Base-by-base conservation (phyloP, 2,329 filamentous ascomycete species). In the Microascus cirrosus region DNA sequence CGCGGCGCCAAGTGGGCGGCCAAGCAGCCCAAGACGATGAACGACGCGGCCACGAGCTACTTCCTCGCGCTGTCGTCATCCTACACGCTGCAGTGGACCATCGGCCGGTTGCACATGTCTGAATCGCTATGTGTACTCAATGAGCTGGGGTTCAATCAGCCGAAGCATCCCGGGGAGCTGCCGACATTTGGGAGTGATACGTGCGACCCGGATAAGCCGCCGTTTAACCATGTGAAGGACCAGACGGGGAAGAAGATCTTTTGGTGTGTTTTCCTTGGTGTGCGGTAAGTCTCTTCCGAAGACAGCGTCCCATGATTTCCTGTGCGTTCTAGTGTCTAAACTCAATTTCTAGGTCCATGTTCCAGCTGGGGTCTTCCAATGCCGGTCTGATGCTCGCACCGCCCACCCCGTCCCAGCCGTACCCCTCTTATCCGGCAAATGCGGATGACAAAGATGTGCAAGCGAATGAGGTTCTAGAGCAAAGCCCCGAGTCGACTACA, bases 381-480 rank as follows among this genome's bases (percentile, higher is more conserved):
- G 82, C 82, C 39, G 89, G 91, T 64, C 74, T 92, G 42, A 80
- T 87, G 39, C 84, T 95, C 55, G 83, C 87, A 10, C 90, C 90
- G 2, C 84, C 87, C 1, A 95, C 89, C 0, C 83, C 84, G 0
- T 84, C 80, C 28, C 83, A 90, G 51, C 86, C 84, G 4, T 90
- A 94, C 63, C 91, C 91, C 3, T 86, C 89, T 8, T 77, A 91
- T 13, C 91, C 91, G 0, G 74, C 86, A 22, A 90, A 95, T 65
- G 83, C 95, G 1, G 91, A 96, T 63, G 91, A 96, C 69, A 84
- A 87, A 59, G 92, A 84, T 65, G 88, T 96, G 59, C 85, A 85
- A 59, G 76, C 85, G 1, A 81, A 84, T 25, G 83, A 88, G 61
- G 82, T 93, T 56, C 80, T 86, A 35, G 76, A 80, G 8, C 90